phyloP scores from a whole-genome alignment of 1,284 basidiomycete species.

The Malassezia arunalokei region DNA sequence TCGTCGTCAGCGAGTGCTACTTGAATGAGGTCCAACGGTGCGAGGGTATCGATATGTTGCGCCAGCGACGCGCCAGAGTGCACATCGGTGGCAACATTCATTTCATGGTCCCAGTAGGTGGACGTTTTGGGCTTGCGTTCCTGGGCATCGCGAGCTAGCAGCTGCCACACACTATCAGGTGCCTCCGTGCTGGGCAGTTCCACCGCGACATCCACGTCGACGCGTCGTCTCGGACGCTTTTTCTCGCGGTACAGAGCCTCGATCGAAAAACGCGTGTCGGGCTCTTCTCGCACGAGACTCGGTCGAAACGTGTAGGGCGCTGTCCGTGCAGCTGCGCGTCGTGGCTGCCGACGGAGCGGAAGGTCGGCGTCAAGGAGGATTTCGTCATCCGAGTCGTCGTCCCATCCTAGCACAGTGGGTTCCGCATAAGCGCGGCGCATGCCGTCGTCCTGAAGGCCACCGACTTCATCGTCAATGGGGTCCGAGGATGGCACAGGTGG shows the following conservation, averaged over 20 bases:
- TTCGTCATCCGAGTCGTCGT: slow-evolving; percentile 6
- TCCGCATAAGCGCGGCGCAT: not conserved
- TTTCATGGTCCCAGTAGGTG: too few species aligned
- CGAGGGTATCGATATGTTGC: not conserved
- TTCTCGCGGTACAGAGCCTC: not conserved
- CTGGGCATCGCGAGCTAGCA: too few species aligned
- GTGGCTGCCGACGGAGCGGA: slow-evolving; percentile 2
- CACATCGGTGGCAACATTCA: too few species aligned
- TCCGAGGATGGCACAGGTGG: slow-evolving; percentile 9
- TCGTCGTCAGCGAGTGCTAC: too few species aligned
- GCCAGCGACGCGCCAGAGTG: not conserved
- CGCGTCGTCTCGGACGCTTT: not conserved
- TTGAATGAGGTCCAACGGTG: too few species aligned
- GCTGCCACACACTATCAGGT: too few species aligned
- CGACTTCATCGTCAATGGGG: not conserved
- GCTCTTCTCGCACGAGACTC: not conserved
- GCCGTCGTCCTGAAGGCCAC: not conserved
- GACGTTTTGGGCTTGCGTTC: too few species aligned
- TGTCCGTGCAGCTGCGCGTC: not conserved
- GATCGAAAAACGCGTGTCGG: not conserved
- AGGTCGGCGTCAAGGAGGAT: not conserved
- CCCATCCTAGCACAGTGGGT: not conserved
- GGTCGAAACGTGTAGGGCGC: slow-evolving; percentile 1
- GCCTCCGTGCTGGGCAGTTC: too few species aligned
- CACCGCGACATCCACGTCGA: not conserved